Percentiles rank a stretch among this genome's conserved stretches.
These are phyloP conservation scores for Recurvomyces mirabilis DNA, from an alignment of 495 filamentous ascomycete genomes.

Conservation along the genomic window DNA sequence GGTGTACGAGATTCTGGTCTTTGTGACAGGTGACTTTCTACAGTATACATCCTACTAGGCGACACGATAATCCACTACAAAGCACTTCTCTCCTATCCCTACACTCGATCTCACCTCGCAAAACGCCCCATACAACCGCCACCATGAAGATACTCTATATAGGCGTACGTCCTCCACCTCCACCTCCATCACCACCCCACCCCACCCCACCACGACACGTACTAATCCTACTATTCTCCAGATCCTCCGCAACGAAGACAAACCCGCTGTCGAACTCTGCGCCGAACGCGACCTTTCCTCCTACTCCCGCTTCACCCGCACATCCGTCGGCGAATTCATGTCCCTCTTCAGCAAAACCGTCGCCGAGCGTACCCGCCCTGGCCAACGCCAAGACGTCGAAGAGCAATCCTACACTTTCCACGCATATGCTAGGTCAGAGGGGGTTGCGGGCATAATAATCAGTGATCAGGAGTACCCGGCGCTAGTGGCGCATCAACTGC, in stretches of 20 bases:
- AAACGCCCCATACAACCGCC: too few relatives aligned
- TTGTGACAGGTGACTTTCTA: too few relatives aligned
- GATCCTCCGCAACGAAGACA: conserved; percentile 70
- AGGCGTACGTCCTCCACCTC: conserved; percentile 48
- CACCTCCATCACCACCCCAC: conserved; percentile 1
- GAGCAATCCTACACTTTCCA: conserved; percentile 87
- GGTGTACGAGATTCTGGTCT: too few relatives aligned
- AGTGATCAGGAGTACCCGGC: conserved; percentile 81
- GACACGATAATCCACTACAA: too few relatives aligned
- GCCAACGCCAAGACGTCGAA: conserved; percentile 81
- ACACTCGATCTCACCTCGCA: too few relatives aligned
- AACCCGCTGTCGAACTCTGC: conserved; percentile 71
- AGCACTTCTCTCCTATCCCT: too few relatives aligned
- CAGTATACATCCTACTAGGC: too few relatives aligned
- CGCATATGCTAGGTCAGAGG: conserved; percentile 78
- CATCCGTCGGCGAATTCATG: conserved; percentile 56
- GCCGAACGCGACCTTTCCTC: conserved; percentile 68
- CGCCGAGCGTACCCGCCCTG: conserved; percentile 74
- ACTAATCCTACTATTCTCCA: conserved; percentile 25
- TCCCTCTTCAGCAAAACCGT: conserved; percentile 56
- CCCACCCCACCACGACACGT: neutral
- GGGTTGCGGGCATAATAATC: conserved; percentile 79
- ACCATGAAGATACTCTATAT: conserved; percentile 90
- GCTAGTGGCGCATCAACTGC: conserved; percentile 84
- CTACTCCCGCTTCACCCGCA: conserved; percentile 70